Evolutionary conservation across 2,329 filamentous ascomycete species (phyloP).

Genomic region (Trichoderma asperellum): DNA sequence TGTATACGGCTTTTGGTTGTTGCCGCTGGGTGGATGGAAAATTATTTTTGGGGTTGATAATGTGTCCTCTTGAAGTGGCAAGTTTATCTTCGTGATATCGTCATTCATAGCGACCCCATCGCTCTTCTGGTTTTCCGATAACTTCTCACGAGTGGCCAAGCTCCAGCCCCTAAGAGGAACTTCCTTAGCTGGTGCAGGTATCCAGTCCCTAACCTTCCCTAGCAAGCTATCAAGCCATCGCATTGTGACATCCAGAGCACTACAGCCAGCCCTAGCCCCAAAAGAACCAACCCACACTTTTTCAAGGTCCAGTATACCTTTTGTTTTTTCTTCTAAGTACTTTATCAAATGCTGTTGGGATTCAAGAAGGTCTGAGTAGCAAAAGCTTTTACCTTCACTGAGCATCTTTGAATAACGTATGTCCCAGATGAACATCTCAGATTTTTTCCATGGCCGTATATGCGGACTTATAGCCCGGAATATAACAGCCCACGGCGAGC

Average conservation of each 20-base stretch:
- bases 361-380: constrained; percentile 45
- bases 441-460: constrained; percentile 36
- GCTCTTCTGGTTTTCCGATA: constrained; percentile 7
- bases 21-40: constrained; percentile 52
- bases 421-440: constrained; percentile 63
- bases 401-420: constrained; percentile 38
- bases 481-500: constrained; percentile 57
- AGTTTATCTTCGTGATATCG: constrained; percentile 34
- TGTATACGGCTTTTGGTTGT: constrained; percentile 29
- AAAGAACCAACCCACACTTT: constrained; percentile 53
- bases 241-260: constrained; percentile 51
- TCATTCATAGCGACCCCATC: not conserved
- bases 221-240: constrained; percentile 43
- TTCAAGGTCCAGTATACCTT: constrained; percentile 41
- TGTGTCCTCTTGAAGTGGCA: constrained; percentile 30
- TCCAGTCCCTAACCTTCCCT: constrained; percentile 38
- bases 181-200: constrained; percentile 42
- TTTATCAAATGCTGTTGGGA: constrained; percentile 53
- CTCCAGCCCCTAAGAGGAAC: constrained; percentile 47
- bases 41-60: constrained; percentile 42
- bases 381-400: constrained; percentile 29
- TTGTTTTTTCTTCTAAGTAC: constrained; percentile 39
- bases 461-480: constrained; percentile 51
- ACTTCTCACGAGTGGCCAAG: constrained; percentile 34
- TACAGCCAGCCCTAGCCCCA: constrained; percentile 32